A percentile compares a stretch with the other conserved stretches of the same genome.
Evolutionary conservation across 2,329 filamentous ascomycete species (phyloP).

Genomic region (Cryphonectria radicalis): DNA sequence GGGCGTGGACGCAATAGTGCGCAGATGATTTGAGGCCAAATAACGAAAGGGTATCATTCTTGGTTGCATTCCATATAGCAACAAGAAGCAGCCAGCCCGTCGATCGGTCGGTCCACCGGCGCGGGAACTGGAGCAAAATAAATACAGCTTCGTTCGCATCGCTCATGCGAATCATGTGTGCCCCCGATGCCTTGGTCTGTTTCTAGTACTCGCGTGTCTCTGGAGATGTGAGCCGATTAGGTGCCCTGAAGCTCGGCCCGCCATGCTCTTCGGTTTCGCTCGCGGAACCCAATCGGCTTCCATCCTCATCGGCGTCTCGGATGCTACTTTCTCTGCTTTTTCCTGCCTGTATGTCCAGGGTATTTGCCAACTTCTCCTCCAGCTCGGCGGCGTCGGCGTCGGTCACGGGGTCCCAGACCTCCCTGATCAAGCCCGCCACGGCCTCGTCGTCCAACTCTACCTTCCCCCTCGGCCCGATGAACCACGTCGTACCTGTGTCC

Average conservation of each 20-base stretch:
- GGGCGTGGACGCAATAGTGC: too few species aligned
- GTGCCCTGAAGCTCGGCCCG: conserved; percentile 17
- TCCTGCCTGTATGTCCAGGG: conserved; percentile 55
- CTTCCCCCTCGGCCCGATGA: conserved; percentile 82
- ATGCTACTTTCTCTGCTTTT: conserved; percentile 27
- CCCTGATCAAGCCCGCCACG: conserved; percentile 70
- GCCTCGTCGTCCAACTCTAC: conserved; percentile 81
- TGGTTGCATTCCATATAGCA: conserved; percentile 11
- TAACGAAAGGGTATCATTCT: conserved; percentile 23
- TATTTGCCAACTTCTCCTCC: conserved; percentile 63
- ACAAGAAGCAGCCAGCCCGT: conserved; percentile 8
- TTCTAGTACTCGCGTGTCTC: conserved; percentile 15
- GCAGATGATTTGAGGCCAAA: neutral
- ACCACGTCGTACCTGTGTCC: conserved; percentile 73
- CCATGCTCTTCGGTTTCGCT: conserved; percentile 16
- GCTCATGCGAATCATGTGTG: conserved; percentile 2
- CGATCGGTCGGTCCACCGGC: neutral
- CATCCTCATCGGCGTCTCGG: conserved; percentile 31
- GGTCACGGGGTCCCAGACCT: conserved; percentile 55
- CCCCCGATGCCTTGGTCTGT: conserved; percentile 8
- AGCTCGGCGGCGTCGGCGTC: conserved; percentile 52
- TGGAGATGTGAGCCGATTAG: conserved; percentile 18
- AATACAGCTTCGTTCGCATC: conserved; percentile 6
- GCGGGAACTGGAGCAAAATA: neutral
- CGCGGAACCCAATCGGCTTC: conserved; percentile 6